Evolutionary conservation across 768 basidiomycete genomes (phyloP).

Genomic region (Suillus weaverae): DNA sequence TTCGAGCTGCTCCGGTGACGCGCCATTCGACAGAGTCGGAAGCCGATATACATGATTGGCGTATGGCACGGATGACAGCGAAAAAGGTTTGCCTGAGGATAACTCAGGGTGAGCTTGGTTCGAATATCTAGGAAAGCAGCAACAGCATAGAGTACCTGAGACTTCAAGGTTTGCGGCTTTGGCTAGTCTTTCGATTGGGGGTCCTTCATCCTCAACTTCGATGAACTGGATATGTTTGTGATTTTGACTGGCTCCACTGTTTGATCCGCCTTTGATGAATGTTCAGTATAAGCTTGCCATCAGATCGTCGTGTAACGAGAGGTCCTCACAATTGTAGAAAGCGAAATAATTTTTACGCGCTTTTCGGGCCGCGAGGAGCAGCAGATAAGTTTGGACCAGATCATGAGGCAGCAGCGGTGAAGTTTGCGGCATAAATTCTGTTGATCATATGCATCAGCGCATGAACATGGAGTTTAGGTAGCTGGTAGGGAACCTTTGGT

Average conservation of each 20-base stretch:
- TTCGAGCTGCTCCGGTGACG: slow-evolving; percentile 46
- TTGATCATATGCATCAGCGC: slow-evolving; percentile 1
- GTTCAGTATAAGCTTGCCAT: background rate
- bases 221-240: slow-evolving; percentile 93
- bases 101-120: slow-evolving; percentile 8
- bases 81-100: slow-evolving; percentile 67
- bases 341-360: slow-evolving; percentile 64
- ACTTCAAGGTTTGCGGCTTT: slow-evolving; percentile 56
- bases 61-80: slow-evolving; percentile 67
- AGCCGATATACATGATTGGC: slow-evolving; percentile 75
- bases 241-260: slow-evolving; percentile 84
- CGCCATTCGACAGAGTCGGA: slow-evolving; percentile 21
- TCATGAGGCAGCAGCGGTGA: slow-evolving; percentile 80
- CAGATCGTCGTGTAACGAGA: slow-evolving; percentile 1
- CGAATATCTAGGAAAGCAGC: slow-evolving; percentile 9
- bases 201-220: slow-evolving; percentile 60
- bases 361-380: slow-evolving; percentile 68
- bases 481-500: slow-evolving; percentile 62
- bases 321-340: slow-evolving; percentile 82
- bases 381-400: slow-evolving; percentile 71
- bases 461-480: background rate
- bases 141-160: slow-evolving; percentile 40
- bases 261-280: slow-evolving; percentile 56
- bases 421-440: slow-evolving; percentile 76
- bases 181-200: slow-evolving; percentile 77